These are phyloP conservation scores for Ceratobasidium sp. DNA, from an alignment of 1,284 basidiomycete species.

Conservation along the genomic window DNA sequence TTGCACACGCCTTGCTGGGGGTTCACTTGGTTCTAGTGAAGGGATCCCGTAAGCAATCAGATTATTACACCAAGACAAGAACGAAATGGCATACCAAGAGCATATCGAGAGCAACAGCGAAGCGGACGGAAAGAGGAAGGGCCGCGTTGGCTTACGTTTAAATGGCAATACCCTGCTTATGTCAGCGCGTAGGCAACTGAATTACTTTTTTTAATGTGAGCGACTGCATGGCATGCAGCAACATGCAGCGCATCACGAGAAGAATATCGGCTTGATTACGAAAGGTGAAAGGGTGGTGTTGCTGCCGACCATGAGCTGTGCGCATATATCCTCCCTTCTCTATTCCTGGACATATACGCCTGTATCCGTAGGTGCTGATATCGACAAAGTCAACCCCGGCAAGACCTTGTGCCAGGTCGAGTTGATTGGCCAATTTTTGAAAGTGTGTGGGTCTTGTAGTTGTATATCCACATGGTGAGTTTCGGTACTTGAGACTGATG, in stretches of 20 bases:
- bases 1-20: too few relatives aligned
- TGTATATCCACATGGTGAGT: constrained; percentile 81
- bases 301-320: constrained; percentile 79
- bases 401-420: constrained; percentile 86
- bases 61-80: too few relatives aligned
- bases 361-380: constrained; percentile 69
- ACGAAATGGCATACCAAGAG: too few relatives aligned
- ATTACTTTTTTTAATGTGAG: too few relatives aligned
- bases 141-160: too few relatives aligned
- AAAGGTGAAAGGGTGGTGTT: constrained; percentile 84
- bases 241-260: constrained; percentile 54
- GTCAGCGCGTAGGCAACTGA: too few relatives aligned
- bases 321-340: constrained; percentile 47
- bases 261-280: constrained; percentile 83
- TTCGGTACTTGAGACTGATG: background rate
- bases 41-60: too few relatives aligned
- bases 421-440: constrained; percentile 76
- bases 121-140: too few relatives aligned
- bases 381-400: constrained; percentile 76
- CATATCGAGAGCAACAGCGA: too few relatives aligned
- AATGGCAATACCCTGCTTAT: too few relatives aligned
- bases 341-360: constrained; percentile 54
- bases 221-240: too few relatives aligned
- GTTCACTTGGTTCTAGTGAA: too few relatives aligned
- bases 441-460: constrained; percentile 71